A percentile compares a stretch with the other conserved stretches of the same genome.
Conservation (phyloP, 169 alveolate species). For the Besnoitia besnoiti region DNA sequence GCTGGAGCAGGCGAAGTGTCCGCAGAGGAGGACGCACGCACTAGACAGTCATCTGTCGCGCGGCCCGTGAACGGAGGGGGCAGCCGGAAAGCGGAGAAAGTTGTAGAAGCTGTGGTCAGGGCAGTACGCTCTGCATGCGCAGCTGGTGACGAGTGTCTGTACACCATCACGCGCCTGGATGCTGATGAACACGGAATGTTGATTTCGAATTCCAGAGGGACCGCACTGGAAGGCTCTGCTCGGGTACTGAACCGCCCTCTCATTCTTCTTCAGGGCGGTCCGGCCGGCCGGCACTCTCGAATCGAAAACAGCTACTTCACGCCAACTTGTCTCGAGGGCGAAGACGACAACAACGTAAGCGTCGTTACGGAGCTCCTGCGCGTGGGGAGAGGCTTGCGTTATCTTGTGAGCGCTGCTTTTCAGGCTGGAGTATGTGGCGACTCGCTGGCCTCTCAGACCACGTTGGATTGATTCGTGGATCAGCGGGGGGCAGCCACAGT, state of each 20-base stretch:
- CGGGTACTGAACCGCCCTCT: not conserved
- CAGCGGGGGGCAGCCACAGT: too few species aligned
- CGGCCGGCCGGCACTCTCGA: not conserved
- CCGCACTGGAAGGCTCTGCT: not conserved
- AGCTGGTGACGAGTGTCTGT: too few species aligned
- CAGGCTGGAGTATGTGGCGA: too few species aligned
- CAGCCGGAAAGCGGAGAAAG: not conserved
- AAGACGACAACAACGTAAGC: slow-evolving; percentile 5
- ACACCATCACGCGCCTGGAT: not conserved
- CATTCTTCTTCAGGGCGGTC: not conserved
- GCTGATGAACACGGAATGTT: not conserved
- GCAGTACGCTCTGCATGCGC: not conserved
- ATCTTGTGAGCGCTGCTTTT: too few species aligned
- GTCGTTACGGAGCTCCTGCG: not conserved
- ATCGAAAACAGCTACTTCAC: not conserved
- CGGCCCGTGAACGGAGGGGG: not conserved
- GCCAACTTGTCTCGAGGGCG: slow-evolving; percentile 14
- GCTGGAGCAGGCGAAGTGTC: not conserved
- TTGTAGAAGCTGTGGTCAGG: not conserved
- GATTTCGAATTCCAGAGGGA: not conserved
- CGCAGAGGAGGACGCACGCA: not conserved
- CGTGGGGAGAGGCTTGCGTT: too few species aligned
- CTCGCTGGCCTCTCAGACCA: too few species aligned
- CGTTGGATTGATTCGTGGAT: too few species aligned
- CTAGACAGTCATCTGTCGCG: not conserved